phyloP scores from a whole-genome alignment of 306 rosid genomes.

The Ormosia emarginata region DNA sequence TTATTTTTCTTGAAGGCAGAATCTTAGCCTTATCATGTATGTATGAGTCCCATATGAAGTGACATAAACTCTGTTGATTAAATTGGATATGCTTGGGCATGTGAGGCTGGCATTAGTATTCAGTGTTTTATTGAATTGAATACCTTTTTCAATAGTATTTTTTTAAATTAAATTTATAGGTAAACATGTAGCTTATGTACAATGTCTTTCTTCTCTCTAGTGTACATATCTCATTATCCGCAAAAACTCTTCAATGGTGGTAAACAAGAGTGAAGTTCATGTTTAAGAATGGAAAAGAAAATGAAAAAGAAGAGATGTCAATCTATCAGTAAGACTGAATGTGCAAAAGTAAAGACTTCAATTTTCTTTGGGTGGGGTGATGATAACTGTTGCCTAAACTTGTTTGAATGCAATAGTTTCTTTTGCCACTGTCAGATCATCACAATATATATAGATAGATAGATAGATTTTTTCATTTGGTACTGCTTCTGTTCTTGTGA shows the following conservation, averaged over 20 bases:
- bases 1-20: background rate
- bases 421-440: background rate
- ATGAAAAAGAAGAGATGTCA: background rate
- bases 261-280: background rate
- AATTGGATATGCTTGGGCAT: background rate
- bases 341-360: background rate
- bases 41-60: background rate
- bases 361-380: background rate
- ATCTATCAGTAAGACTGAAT: background rate
- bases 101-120: background rate
- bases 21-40: background rate
- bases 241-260: background rate
- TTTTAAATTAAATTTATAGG: background rate
- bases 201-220: background rate
- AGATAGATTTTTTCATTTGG: background rate
- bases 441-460: background rate
- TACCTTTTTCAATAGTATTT: too few relatives aligned
- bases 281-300: conserved; percentile 8
- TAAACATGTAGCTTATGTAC: background rate
- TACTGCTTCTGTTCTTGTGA: background rate
- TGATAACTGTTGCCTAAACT: background rate
- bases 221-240: too few relatives aligned
- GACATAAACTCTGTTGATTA: background rate
- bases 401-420: background rate
- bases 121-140: background rate